Evolutionary conservation across 371 early-diverging fungal genomes (phyloP).

Genomic region (Dentiscutata heterogama): DNA sequence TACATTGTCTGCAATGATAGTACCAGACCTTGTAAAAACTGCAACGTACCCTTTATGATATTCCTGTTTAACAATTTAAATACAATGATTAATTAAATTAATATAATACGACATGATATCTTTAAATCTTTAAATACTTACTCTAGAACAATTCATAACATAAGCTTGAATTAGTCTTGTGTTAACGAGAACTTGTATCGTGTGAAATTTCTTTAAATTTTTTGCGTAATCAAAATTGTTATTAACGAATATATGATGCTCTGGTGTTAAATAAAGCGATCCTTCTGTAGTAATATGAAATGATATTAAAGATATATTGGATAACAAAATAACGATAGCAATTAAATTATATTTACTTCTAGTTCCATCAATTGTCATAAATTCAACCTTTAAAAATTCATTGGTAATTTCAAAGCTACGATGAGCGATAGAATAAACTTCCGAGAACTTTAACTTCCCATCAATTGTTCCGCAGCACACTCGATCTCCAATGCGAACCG

Average conservation of each 20-base stretch:
- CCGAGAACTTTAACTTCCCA: slow-evolving; percentile 21
- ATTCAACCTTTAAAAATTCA: slow-evolving; percentile 33
- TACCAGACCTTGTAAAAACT: slow-evolving; percentile 23
- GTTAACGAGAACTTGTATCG: not conserved
- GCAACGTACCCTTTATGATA: slow-evolving; percentile 17
- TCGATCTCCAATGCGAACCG: slow-evolving; percentile 13
- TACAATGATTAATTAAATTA: not conserved
- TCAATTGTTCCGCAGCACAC: not conserved
- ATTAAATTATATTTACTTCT: not conserved
- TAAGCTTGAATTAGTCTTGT: not conserved
- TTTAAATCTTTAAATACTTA: not conserved
- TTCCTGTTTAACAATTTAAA: not conserved
- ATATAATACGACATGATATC: not conserved
- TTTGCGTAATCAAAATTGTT: slow-evolving; percentile 6
- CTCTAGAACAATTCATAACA: not conserved
- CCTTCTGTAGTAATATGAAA: not conserved
- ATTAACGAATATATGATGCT: slow-evolving; percentile 14
- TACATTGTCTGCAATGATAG: slow-evolving; percentile 32
- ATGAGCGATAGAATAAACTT: slow-evolving; percentile 43
- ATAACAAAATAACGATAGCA: not conserved
- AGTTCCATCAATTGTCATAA: not conserved
- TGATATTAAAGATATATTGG: not conserved
- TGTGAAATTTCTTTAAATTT: not conserved
- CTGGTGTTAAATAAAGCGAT: slow-evolving; percentile 5
- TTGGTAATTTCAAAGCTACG: not conserved